Evolutionary conservation across 2,329 filamentous ascomycete species (phyloP), one percentile per base, ranked within the genome.

Genomic region (Diplodia scrobiculata): DNA sequence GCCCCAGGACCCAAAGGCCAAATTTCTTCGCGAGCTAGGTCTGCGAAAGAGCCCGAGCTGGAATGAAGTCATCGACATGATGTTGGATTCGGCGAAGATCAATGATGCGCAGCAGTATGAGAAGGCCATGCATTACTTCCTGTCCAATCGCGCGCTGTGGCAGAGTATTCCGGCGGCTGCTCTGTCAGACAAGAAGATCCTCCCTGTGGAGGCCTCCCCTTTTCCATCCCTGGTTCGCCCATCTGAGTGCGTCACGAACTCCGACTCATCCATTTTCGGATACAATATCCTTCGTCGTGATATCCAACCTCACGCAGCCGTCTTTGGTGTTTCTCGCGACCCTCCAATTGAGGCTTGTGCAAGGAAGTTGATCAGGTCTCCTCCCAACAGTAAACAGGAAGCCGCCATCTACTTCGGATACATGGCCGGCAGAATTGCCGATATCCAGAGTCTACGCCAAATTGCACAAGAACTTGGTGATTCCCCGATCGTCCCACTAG

Each of bases 241-340:
- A 0, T 86, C 84, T 1, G 85, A 88, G 67, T 97, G 93, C 73
- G 99, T 91, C 74, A 92, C 88, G 0, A 94, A 98, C 70, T 86
- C 89, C 47, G 85, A 85, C 50, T 91, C 91, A 25, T 83, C 89
- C 0, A 82, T 96, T 4, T 83, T 99, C 63, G 91, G 91, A 0
- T 98, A 96, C 72, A 83, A 88, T 29, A 89, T 97, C 19, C 79
- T 99, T 38, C 84, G 86, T 68, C 84, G 80, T 55, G 91, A 95
- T 69, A 83, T 98, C n/a, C 88, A 91, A 68, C 79, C 84, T 11
- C 91, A 98, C 80, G 91, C 92, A 17, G 82, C 84, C 65, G 94
- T 95, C 79, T 92, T 99, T 72, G 93, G 92, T 0, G 92, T 99
- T 5, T 84, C 85, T n/a, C 79, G 85, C 63, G 89, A 99, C 75